Conservation (phyloP, 352 stramenopile genomes). For the Globisporangium spiculum region DNA sequence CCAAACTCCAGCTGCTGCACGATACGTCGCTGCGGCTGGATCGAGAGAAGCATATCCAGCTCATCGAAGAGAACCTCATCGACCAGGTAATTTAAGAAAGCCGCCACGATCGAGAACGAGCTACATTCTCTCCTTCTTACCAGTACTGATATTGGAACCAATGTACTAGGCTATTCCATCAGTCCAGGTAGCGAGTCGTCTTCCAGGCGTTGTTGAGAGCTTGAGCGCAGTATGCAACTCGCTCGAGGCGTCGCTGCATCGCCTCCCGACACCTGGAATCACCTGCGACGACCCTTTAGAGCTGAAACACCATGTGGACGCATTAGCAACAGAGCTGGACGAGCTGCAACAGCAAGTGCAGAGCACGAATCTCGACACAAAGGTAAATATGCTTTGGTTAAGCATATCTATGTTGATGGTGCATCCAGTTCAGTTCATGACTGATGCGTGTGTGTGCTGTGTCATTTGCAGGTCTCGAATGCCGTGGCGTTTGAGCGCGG, state of each 20-base stretch:
- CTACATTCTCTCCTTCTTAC: background rate
- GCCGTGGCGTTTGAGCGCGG: conserved; percentile 26
- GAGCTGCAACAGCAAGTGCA: conserved; percentile 28
- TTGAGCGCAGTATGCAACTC: conserved; percentile 26
- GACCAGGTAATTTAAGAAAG: conserved; percentile 26
- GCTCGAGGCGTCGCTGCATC: conserved; percentile 33
- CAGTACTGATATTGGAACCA: background rate
- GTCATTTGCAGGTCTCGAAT: conserved; percentile 23
- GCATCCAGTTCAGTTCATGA: background rate
- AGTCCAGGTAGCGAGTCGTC: conserved; percentile 21
- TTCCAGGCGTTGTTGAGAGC: conserved; percentile 20
- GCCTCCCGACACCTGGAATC: conserved; percentile 31
- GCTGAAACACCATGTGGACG: conserved; percentile 32
- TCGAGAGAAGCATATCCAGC: conserved; percentile 27
- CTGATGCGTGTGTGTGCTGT: background rate
- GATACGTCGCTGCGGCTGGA: conserved; percentile 39
- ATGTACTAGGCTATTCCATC: conserved; percentile 12
- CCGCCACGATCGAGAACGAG: background rate
- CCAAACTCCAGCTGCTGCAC: conserved; percentile 51
- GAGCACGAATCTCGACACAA: conserved; percentile 17
- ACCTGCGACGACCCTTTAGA: conserved; percentile 21
- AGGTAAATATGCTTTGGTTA: conserved; percentile 19
- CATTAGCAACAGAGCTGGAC: conserved; percentile 26
- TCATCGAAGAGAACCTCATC: conserved; percentile 25
- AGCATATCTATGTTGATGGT: background rate